These are phyloP conservation scores for Dictyostelium brefeldianum DNA, from an alignment of 78 protist species.

Conservation along the genomic window DNA sequence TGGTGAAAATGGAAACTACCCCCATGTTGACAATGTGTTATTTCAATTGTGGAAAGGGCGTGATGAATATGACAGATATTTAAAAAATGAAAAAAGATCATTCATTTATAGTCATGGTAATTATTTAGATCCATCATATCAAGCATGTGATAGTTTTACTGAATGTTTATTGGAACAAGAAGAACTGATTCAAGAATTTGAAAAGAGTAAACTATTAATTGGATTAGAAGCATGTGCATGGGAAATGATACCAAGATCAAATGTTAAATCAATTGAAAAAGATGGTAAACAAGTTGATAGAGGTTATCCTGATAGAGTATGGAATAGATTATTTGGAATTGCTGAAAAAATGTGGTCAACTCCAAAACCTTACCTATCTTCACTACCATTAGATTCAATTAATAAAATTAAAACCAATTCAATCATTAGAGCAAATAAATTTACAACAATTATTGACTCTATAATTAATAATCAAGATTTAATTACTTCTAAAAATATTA, in stretches of 20 bases:
- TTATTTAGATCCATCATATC: conserved; percentile 72
- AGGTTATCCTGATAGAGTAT: conserved; percentile 32
- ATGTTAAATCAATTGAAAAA: conserved; percentile 12
- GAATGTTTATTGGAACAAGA: conserved; percentile 21
- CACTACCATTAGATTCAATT: background rate
- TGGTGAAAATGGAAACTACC: background rate
- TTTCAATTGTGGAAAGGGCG: conserved; percentile 67
- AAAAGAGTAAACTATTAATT: background rate
- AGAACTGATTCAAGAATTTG: background rate
- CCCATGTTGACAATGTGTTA: background rate
- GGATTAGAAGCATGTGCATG: conserved; percentile 78
- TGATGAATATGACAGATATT: background rate
- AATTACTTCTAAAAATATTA: background rate
- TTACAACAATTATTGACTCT: background rate
- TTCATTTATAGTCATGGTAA: conserved; percentile 36
- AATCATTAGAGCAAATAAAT: background rate
- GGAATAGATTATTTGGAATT: conserved; percentile 49
- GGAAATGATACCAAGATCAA: conserved; percentile 22
- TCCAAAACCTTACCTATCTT: background rate
- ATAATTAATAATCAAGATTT: background rate
- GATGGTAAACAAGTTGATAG: conserved; percentile 32
- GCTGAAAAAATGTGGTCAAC: conserved; percentile 40
- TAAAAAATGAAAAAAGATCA: background rate
- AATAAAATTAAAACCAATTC: background rate
- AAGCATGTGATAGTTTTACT: conserved; percentile 26